Evolutionary conservation across 2,329 filamentous ascomycete genomes (phyloP).

Genomic region (Cordyceps cicadae): DNA sequence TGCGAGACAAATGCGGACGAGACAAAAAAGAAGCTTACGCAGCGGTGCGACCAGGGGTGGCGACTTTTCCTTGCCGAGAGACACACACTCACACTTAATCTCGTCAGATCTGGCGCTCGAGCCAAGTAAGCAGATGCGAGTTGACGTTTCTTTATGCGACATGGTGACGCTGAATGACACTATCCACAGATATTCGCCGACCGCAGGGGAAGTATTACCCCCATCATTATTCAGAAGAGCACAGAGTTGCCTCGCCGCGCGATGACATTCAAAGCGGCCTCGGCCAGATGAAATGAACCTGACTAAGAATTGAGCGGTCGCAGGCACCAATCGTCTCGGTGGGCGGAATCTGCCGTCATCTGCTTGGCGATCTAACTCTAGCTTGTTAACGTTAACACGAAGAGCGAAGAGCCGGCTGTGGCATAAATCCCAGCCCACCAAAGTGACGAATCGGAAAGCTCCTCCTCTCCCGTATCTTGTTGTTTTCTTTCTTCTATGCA

Average conservation of each 20-base stretch:
- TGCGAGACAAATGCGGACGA: neutral
- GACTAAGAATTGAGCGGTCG: neutral
- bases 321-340: neutral
- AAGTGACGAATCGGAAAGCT: neutral
- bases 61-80: neutral
- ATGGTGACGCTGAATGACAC: neutral
- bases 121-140: conserved; percentile 6
- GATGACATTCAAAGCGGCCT: neutral
- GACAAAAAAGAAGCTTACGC: conserved; percentile 9
- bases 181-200: neutral
- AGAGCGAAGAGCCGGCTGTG: neutral
- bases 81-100: neutral
- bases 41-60: conserved; percentile 2
- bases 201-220: neutral
- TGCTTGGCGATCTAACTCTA: conserved; percentile 6
- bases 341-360: conserved; percentile 4
- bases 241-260: neutral
- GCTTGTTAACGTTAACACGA: neutral
- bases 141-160: conserved; percentile 1
- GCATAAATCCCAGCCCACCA: neutral
- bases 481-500: neutral
- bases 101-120: conserved; percentile 11
- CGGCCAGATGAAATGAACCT: neutral
- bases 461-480: neutral
- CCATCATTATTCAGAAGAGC: neutral